phyloP scores from a whole-genome alignment of 371 early-diverging fungal species.

The Rhizopus arrhizus region DNA sequence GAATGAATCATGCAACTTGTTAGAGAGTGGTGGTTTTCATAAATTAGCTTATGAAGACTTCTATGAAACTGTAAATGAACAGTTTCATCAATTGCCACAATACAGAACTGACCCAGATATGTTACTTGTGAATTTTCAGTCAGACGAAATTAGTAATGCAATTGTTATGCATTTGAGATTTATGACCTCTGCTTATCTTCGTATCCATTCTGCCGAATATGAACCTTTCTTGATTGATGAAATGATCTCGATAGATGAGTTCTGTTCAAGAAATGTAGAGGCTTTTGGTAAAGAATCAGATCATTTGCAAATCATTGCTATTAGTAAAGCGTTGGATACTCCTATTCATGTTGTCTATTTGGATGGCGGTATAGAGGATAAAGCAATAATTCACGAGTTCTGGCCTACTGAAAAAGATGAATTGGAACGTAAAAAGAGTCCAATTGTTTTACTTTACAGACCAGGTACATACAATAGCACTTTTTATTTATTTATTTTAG shows the following conservation, averaged over 20 bases:
- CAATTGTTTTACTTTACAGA: conserved; percentile 48
- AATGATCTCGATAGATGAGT: conserved; percentile 63
- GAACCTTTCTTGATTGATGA: conserved; percentile 67
- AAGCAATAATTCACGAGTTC: conserved; percentile 57
- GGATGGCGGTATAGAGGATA: conserved; percentile 56
- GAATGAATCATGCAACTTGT: conserved; percentile 49
- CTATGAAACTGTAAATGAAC: conserved; percentile 58
- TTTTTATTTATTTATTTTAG: not conserved
- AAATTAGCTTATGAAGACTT: conserved; percentile 67
- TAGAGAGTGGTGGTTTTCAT: conserved; percentile 59
- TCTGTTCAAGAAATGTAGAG: conserved; percentile 67
- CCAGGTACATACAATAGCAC: conserved; percentile 36
- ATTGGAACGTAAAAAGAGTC: conserved; percentile 25
- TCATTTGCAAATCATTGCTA: conserved; percentile 68
- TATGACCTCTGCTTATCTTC: conserved; percentile 68
- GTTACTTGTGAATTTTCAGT: conserved; percentile 59
- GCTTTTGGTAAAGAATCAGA: conserved; percentile 77
- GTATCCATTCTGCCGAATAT: conserved; percentile 66
- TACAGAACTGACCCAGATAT: conserved; percentile 41
- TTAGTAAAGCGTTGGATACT: conserved; percentile 60
- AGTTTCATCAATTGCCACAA: conserved; percentile 39
- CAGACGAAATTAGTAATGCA: conserved; percentile 65
- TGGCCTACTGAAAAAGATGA: conserved; percentile 44
- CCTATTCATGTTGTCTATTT: conserved; percentile 67
- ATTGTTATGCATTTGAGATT: conserved; percentile 72